Evolutionary conservation across 192 early-diverging fungal species (phyloP).

Genomic region (Dimargaris cristalligena): DNA sequence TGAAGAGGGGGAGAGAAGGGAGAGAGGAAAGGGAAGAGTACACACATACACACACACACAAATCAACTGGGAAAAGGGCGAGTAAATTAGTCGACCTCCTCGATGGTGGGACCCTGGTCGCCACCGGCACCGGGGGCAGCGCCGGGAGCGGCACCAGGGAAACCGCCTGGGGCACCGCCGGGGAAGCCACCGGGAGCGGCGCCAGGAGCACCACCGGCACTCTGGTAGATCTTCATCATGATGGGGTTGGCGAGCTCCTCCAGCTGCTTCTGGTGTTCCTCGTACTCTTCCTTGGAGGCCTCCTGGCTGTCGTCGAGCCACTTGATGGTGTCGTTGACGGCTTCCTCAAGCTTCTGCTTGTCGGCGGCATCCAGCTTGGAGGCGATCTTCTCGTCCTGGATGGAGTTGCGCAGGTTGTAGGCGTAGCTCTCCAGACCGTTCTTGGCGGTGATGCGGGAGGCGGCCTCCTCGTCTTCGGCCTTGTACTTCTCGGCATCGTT

Average conservation of each 20-base stretch:
- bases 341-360: conserved; percentile 71
- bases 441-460: conserved; percentile 74
- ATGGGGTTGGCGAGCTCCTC: conserved; percentile 91
- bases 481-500: conserved; percentile 87
- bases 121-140: conserved; percentile 24
- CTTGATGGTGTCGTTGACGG: conserved; percentile 80
- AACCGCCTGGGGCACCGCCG: conserved; percentile 60
- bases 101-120: conserved; percentile 40
- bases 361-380: conserved; percentile 68
- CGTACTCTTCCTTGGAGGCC: conserved; percentile 96
- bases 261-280: conserved; percentile 84
- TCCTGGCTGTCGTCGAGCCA: conserved; percentile 92
- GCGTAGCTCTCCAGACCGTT: conserved; percentile 95
- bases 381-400: conserved; percentile 64
- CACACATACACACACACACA: not conserved
- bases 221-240: conserved; percentile 89
- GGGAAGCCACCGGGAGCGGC: conserved; percentile 37
- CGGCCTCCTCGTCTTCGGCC: conserved; percentile 90
- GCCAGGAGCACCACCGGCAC: conserved; percentile 44
- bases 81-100: conserved; percentile 54
- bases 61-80: conserved; percentile 11
- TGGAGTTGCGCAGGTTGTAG: conserved; percentile 92
- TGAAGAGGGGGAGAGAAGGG: conserved; percentile 9
- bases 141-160: conserved; percentile 37
- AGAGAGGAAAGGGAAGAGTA: conserved; percentile 12